Percentiles rank a stretch among this genome's conserved stretches.
Conservation (phyloP, 352 stramenopile genomes). For the Globisporangium sylvaticum region DNA sequence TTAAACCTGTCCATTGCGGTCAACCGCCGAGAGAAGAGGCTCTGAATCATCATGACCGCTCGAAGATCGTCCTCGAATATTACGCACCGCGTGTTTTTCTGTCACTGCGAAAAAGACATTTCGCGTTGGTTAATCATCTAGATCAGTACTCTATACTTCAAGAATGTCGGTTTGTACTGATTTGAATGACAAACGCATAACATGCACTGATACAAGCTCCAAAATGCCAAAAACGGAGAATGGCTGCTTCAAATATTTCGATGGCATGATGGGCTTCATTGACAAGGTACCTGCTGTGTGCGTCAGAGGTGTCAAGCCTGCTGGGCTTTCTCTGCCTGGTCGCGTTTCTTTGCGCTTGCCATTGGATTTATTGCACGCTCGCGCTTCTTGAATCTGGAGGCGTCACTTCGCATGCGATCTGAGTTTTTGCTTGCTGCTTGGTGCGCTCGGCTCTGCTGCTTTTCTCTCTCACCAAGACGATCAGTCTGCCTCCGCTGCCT, state of each 20-base stretch:
- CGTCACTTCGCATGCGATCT: too few relatives aligned
- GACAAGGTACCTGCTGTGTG: not conserved
- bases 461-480: not conserved
- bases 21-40: not conserved
- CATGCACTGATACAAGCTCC: not conserved
- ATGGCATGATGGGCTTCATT: not conserved
- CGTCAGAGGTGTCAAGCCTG: not conserved
- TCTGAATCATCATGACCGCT: not conserved
- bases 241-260: not conserved
- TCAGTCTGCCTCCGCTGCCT: not conserved
- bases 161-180: not conserved
- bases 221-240: not conserved
- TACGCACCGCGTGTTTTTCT: not conserved
- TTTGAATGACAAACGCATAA: not conserved
- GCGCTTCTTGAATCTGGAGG: not conserved
- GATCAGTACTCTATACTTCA: not conserved
- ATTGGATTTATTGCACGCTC: not conserved
- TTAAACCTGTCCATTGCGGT: not conserved
- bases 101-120: not conserved
- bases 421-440: too few relatives aligned
- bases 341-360: not conserved
- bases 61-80: not conserved
- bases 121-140: not conserved
- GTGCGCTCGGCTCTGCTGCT: not conserved
- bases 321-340: not conserved